Evolutionary conservation across 1,139 yeast genomes (phyloP).

Genomic region (Eremothecium cymbalariae): DNA sequence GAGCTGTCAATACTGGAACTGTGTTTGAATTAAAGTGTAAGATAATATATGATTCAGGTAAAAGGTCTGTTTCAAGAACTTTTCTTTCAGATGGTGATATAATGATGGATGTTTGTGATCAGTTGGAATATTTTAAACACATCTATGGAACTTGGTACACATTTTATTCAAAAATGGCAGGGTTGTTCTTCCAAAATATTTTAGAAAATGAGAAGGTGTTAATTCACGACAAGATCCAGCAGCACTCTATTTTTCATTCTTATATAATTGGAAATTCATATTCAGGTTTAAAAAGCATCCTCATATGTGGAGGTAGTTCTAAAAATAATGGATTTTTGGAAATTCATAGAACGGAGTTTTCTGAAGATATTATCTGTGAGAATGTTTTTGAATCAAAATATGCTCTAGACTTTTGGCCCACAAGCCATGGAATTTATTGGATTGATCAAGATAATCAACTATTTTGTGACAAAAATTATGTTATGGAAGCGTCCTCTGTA

Average conservation of each 20-base stretch:
- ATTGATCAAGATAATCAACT: no score
- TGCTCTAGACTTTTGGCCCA: constrained; percentile 5
- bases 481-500: no score
- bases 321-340: constrained; percentile 13
- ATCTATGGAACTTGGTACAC: not conserved
- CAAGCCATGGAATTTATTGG: constrained; percentile 8
- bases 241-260: constrained; percentile 8
- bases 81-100: not conserved
- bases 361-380: not conserved
- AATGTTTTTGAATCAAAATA: not conserved
- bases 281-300: constrained; percentile 7
- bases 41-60: not conserved
- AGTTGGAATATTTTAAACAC: not conserved
- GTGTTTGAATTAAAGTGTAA: constrained; percentile 3
- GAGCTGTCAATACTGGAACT: constrained; percentile 6
- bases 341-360: constrained; percentile 3
- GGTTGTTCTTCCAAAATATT: not conserved
- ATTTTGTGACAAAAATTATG: no score
- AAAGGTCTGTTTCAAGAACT: not conserved
- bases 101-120: not conserved
- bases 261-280: constrained; percentile 6
- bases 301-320: constrained; percentile 13
- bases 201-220: no score
- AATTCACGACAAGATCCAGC: no score
- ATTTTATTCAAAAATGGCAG: not conserved